phyloP scores from a whole-genome alignment of 2,329 filamentous ascomycete species.

The Colletotrichum sansevieriae region DNA sequence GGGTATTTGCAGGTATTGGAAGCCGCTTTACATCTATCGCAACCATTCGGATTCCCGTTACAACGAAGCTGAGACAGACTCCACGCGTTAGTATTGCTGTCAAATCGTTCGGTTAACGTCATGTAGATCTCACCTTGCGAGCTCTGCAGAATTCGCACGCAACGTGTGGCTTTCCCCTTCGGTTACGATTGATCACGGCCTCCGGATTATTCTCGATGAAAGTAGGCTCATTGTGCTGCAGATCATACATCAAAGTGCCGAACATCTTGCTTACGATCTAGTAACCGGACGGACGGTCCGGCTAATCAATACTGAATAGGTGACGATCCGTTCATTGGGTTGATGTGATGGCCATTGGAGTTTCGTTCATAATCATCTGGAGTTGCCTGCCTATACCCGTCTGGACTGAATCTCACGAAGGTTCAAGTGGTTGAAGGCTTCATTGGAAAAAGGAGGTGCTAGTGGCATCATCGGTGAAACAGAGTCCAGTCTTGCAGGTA shows the following conservation, averaged over 20 bases:
- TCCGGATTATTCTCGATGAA: slow-evolving; percentile 28
- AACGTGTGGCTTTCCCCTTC: slow-evolving; percentile 17
- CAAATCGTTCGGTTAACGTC: neutral
- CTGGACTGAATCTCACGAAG: neutral
- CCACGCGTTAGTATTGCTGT: neutral
- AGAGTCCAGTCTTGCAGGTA: no score
- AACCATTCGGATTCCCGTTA: slow-evolving; percentile 16
- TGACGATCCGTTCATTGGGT: neutral
- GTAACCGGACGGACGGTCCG: neutral
- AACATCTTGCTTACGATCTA: slow-evolving; percentile 21
- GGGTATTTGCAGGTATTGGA: slow-evolving; percentile 26
- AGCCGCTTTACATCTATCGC: slow-evolving; percentile 21
- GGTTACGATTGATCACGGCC: slow-evolving; percentile 17
- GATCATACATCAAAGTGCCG: slow-evolving; percentile 31
- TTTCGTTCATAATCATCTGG: neutral
- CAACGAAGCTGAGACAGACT: slow-evolving; percentile 8
- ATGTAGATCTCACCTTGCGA: slow-evolving; percentile 4
- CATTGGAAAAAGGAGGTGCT: neutral
- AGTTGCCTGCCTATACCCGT: neutral
- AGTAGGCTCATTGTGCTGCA: slow-evolving; percentile 22
- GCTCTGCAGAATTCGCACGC: slow-evolving; percentile 26
- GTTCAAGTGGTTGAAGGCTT: slow-evolving; percentile 8
- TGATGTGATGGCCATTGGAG: neutral
- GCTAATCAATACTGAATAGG: neutral
- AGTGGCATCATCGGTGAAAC: neutral